phyloP scores from a whole-genome alignment of 139 green algal species.

The Chlamydomonas schloesseri region DNA sequence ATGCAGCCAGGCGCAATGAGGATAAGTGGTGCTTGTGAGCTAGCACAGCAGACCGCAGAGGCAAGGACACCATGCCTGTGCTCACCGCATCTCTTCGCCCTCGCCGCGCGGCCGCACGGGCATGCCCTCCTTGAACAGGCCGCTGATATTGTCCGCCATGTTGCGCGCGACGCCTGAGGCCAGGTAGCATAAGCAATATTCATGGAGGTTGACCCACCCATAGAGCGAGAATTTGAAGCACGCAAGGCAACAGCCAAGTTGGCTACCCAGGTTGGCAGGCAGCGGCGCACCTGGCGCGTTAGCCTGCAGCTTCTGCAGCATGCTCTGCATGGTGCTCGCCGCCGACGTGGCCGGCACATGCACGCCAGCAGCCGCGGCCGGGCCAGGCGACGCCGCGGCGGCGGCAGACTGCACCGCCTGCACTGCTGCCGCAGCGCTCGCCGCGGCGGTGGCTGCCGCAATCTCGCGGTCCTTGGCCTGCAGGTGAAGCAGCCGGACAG shows the following conservation, averaged over 20 bases:
- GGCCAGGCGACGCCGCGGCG: not conserved
- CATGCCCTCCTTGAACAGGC: constrained; percentile 19
- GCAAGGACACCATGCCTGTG: too few relatives aligned
- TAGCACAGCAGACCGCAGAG: too few relatives aligned
- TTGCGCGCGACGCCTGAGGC: constrained; percentile 15
- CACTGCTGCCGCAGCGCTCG: constrained; percentile 23
- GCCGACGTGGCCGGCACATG: not conserved
- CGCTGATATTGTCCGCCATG: constrained; percentile 34
- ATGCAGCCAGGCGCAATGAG: too few relatives aligned
- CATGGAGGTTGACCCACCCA: too few relatives aligned
- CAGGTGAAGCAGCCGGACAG: too few relatives aligned
- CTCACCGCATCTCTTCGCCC: constrained; percentile 24
- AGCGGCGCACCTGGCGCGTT: constrained; percentile 35
- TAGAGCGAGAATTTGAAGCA: too few relatives aligned
- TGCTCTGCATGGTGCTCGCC: constrained; percentile 30
- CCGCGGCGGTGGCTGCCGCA: constrained; percentile 20
- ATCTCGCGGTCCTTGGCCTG: constrained; percentile 43
- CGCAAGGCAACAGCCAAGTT: too few relatives aligned
- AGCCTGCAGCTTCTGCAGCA: constrained; percentile 39
- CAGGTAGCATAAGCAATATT: not conserved
- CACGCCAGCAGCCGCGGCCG: not conserved
- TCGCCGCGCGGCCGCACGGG: not conserved
- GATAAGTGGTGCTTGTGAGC: too few relatives aligned
- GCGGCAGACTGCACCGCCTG: constrained; percentile 14
- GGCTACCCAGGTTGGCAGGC: too few relatives aligned